These are phyloP conservation scores for Penicillium waksmanii DNA, from an alignment of 495 filamentous ascomycete species.

Conservation along the genomic window DNA sequence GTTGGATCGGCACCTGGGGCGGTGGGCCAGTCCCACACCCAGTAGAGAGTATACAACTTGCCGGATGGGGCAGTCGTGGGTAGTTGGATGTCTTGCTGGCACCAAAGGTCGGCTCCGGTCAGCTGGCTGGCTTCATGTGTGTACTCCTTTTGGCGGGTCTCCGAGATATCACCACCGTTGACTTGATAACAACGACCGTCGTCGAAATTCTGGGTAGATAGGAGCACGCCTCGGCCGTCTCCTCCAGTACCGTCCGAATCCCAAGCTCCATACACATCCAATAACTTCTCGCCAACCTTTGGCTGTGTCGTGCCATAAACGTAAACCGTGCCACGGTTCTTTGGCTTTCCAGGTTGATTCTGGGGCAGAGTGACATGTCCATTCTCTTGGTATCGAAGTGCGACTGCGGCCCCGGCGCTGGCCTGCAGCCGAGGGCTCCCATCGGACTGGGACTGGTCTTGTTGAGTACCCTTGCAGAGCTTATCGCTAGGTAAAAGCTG, in stretches of 20 bases:
- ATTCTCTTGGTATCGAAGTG: constrained; percentile 81
- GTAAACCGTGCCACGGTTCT: constrained; percentile 73
- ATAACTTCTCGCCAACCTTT: constrained; percentile 61
- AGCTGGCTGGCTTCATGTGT: constrained; percentile 45
- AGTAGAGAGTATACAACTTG: constrained; percentile 74
- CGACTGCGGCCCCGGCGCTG: constrained; percentile 67
- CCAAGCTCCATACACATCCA: constrained; percentile 74
- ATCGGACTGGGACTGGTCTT: constrained; percentile 54
- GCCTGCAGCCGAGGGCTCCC: constrained; percentile 67
- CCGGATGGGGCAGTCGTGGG: constrained; percentile 59
- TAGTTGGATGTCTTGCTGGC: constrained; percentile 76
- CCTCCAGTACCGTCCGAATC: constrained; percentile 75
- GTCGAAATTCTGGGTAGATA: constrained; percentile 77
- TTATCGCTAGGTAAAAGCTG: constrained; percentile 30
- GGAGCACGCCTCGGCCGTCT: constrained; percentile 69
- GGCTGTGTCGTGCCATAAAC: constrained; percentile 80
- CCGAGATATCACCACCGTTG: constrained; percentile 55
- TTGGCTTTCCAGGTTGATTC: constrained; percentile 62
- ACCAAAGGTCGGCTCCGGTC: constrained; percentile 63
- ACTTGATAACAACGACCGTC: constrained; percentile 84
- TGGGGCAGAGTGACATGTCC: constrained; percentile 77
- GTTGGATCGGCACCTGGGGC: constrained; percentile 45
- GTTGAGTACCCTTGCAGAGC: constrained; percentile 61
- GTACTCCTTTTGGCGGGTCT: constrained; percentile 54
- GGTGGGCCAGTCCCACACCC: constrained; percentile 91